Evolutionary conservation across 2,329 filamentous ascomycete genomes (phyloP).

Genomic region (Penicillium expansum): DNA sequence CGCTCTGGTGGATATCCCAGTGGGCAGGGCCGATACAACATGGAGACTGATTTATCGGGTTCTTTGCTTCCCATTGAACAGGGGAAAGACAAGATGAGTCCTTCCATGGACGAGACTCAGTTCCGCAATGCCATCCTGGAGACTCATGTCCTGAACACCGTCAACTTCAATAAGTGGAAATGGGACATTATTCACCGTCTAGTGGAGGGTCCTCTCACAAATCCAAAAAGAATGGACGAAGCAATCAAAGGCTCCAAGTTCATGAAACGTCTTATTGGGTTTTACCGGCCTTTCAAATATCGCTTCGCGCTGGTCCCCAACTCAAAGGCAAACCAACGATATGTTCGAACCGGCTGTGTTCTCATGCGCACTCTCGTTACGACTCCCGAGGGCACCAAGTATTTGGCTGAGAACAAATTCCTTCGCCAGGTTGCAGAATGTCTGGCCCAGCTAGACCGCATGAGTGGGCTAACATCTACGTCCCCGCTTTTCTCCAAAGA

Average conservation of each 20-base stretch:
- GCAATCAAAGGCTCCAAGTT: conserved; percentile 95
- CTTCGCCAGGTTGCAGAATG: conserved; percentile 93
- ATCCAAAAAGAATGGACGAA: conserved; percentile 87
- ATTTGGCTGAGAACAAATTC: conserved; percentile 87
- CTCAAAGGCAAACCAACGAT: conserved; percentile 89
- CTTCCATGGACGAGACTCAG: conserved; percentile 62
- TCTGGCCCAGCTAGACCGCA: conserved; percentile 87
- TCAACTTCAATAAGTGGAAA: conserved; percentile 94
- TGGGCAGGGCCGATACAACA: conserved; percentile 41
- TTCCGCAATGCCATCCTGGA: conserved; percentile 64
- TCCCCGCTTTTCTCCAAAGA: conserved; percentile 86
- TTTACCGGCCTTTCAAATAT: conserved; percentile 95
- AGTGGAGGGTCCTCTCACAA: conserved; percentile 88
- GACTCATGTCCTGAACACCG: conserved; percentile 80
- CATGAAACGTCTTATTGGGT: conserved; percentile 88
- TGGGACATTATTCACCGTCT: conserved; percentile 91
- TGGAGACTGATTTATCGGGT: conserved; percentile 47
- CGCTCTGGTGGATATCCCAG: conserved; percentile 60
- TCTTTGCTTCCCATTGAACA: conserved; percentile 40
- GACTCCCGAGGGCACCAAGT: conserved; percentile 77
- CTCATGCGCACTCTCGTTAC: conserved; percentile 83
- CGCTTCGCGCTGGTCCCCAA: conserved; percentile 88
- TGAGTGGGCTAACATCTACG: conserved; percentile 65
- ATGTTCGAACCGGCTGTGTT: conserved; percentile 84
- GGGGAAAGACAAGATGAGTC: conserved; percentile 56